Percentiles rank a stretch among this genome's conserved stretches.
Evolutionary conservation across 2,329 filamentous ascomycete genomes (phyloP).

Genomic region (Cryphonectria radicalis): DNA sequence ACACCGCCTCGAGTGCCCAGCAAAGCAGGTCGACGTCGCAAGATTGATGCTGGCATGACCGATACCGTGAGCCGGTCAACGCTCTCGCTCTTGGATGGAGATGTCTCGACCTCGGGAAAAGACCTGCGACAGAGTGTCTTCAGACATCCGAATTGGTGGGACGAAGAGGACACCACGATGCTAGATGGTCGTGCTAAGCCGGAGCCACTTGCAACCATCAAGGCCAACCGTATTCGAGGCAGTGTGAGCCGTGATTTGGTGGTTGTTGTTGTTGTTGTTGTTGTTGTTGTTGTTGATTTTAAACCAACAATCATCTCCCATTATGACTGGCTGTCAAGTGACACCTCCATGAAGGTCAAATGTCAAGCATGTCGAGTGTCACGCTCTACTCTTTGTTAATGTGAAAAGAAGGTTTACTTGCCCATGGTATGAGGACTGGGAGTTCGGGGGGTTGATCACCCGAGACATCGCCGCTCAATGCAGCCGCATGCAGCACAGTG

Average conservation of each 20-base stretch:
- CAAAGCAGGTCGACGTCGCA: neutral
- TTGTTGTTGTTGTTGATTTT: neutral
- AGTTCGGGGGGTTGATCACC: conserved; percentile 10
- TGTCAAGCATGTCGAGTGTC: neutral
- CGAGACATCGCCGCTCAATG: neutral
- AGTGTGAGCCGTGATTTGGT: neutral
- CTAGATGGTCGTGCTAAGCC: neutral
- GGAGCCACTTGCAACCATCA: neutral
- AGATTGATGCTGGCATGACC: neutral
- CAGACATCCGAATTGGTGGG: neutral
- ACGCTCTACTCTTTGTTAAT: neutral
- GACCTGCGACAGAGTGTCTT: neutral
- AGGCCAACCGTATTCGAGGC: neutral
- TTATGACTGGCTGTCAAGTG: neutral
- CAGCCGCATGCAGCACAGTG: neutral
- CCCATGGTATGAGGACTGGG: neutral
- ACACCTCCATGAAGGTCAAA: neutral
- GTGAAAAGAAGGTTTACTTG: neutral
- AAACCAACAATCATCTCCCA: neutral
- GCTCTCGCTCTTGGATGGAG: neutral
- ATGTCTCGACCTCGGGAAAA: neutral
- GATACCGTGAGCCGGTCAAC: neutral
- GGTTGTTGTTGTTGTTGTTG: neutral
- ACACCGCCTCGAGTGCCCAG: neutral
- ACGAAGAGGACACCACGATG: neutral